Evolutionary conservation across 2,329 filamentous ascomycete species (phyloP).

Genomic region (Microascus cirrosus): DNA sequence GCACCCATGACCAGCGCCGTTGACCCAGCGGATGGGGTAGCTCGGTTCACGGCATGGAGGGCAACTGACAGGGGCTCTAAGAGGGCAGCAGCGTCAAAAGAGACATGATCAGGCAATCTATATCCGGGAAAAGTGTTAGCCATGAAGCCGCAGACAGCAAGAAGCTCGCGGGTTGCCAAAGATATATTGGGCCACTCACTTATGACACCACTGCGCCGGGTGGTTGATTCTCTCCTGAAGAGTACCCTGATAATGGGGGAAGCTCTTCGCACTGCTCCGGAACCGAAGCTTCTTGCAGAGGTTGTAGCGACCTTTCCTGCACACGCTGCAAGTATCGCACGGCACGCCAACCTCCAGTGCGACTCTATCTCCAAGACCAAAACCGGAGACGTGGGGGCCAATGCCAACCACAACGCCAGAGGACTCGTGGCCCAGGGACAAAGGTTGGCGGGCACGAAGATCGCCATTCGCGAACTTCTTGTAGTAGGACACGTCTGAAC

Average conservation of each 20-base stretch:
- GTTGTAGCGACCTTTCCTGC: slow-evolving; percentile 49
- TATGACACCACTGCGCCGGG: slow-evolving; percentile 48
- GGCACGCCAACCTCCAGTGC: slow-evolving; percentile 57
- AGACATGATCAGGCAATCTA: slow-evolving; percentile 47
- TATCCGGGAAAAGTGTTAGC: not conserved
- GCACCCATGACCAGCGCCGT: slow-evolving; percentile 54
- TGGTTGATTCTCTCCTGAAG: slow-evolving; percentile 52
- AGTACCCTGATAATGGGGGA: slow-evolving; percentile 49
- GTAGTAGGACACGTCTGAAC: slow-evolving; percentile 61
- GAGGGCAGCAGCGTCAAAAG: slow-evolving; percentile 48
- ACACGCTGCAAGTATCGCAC: slow-evolving; percentile 49
- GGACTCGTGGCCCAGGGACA: slow-evolving; percentile 55
- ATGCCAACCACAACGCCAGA: slow-evolving; percentile 46
- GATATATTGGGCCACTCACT: slow-evolving; percentile 14
- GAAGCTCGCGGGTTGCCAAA: not conserved
- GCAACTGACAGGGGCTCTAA: slow-evolving; percentile 52
- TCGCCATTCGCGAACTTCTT: slow-evolving; percentile 63
- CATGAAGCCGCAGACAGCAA: not conserved
- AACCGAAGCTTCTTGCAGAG: slow-evolving; percentile 53
- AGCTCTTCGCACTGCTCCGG: slow-evolving; percentile 49
- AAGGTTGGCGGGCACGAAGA: slow-evolving; percentile 52
- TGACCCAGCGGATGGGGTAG: slow-evolving; percentile 37
- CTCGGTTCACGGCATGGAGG: slow-evolving; percentile 49
- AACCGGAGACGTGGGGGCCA: slow-evolving; percentile 37
- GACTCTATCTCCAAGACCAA: slow-evolving; percentile 43